Evolutionary conservation across 2,329 filamentous ascomycete genomes (phyloP), one percentile per base, ranked within the genome.

Genomic region (Colletotrichum phormii): DNA sequence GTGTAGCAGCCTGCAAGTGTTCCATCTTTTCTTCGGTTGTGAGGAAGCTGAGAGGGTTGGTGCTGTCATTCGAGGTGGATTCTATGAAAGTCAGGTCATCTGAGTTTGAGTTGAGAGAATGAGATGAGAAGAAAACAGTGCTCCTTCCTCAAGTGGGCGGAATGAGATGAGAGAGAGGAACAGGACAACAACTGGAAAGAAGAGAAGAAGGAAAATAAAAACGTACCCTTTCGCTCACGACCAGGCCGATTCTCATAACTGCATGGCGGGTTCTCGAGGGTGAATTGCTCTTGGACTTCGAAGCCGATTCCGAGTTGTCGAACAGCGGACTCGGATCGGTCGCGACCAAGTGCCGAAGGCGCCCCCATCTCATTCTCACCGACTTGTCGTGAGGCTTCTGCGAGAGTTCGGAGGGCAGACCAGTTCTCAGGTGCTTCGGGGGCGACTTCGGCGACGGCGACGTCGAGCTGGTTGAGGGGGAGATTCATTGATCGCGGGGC

Each of bases 351-450:
- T 42, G 31, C 58, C 15, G 62, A 58, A 60, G 53, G 73, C 33
- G 51, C 57, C 13, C 73, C 73, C 53, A 72, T 68, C 37, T 73
- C 74, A 42, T 73, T 73, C 26, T 72, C 74, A 22, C 73, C 93
- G 71, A 97, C 90, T 80, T 94, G 94, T 63, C 94, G 89, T 62
- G 95, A 97, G 0, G 95, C 95, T 82, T 98, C 95, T 37, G 95
- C 95, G 26, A 98, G 87, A 5, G 95, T 95, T 80, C 97, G 94
- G 49, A 98, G 86, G 1, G 94, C 94, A 74, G 94, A 95, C 87
- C 95, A 94, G 75, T 91, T 90, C 76, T 90, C 89, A 1, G 87
- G 86, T 8, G 74, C 68, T 59, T 60, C 73, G 57, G 74, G 58
- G 13, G 65, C 69, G 63, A 68, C 53, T 13, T 75, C 70, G 15